Conservation (phyloP, 2,329 filamentous ascomycete species). For the Trichothecium sympodiale region DNA sequence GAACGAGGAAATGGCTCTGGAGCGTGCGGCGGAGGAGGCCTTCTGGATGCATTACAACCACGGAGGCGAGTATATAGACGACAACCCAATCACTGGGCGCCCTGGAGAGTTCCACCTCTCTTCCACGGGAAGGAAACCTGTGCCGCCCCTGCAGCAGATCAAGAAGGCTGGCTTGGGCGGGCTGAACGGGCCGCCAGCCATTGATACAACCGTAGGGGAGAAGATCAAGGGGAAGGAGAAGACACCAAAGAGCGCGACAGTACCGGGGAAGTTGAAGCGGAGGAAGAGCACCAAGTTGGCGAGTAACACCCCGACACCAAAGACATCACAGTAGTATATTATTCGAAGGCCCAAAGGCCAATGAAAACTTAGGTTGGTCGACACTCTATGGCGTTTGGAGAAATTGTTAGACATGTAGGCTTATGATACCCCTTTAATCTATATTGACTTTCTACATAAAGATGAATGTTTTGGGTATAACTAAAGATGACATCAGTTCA, state of each 20-base stretch:
- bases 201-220: constrained; percentile 30
- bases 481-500: too few relatives aligned
- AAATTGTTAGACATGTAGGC: too few relatives aligned
- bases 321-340: too few relatives aligned
- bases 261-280: constrained; percentile 29
- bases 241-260: constrained; percentile 28
- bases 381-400: too few relatives aligned
- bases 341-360: too few relatives aligned
- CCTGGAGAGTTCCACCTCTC: constrained; percentile 56
- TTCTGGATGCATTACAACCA: constrained; percentile 45
- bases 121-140: constrained; percentile 44
- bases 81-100: constrained; percentile 55
- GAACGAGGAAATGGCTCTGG: constrained; percentile 26
- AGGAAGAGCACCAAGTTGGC: constrained; percentile 29
- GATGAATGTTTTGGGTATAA: too few relatives aligned
- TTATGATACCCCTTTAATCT: too few relatives aligned
- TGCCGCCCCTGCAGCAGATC: constrained; percentile 18
- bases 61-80: constrained; percentile 55
- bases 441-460: too few relatives aligned
- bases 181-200: constrained; percentile 20
- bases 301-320: not conserved
- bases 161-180: constrained; percentile 20
- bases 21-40: constrained; percentile 45
- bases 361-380: too few relatives aligned
- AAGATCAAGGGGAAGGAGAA: constrained; percentile 38